Conservation (phyloP, 2,329 filamentous ascomycete genomes). For the Sporothrix luriei region DNA sequence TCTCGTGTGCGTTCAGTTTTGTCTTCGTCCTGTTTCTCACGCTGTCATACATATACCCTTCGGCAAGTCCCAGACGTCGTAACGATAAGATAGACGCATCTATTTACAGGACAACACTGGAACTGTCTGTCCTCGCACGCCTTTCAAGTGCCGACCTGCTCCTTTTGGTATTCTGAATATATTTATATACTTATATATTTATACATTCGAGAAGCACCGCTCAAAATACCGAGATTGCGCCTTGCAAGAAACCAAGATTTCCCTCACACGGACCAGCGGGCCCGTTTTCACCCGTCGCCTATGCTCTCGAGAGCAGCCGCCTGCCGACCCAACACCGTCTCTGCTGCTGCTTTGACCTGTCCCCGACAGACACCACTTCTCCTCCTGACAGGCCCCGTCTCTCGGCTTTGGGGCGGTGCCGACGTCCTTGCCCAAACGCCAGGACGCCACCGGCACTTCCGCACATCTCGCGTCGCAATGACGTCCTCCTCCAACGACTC, state of each 20-base stretch:
- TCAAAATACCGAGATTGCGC: no score
- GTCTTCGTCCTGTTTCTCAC: neutral
- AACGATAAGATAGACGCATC: no score
- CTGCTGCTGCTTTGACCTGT: neutral
- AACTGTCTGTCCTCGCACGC: neutral
- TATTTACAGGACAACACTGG: no score
- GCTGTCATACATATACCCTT: neutral
- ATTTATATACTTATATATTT: no score
- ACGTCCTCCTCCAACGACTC: conserved; percentile 22
- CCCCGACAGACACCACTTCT: neutral
- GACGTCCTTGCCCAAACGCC: neutral
- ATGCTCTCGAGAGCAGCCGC: conserved; percentile 30
- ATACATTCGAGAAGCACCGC: no score
- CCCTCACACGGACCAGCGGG: neutral
- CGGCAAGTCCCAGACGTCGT: neutral
- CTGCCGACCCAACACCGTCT: conserved; percentile 19
- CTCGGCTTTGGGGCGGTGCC: neutral
- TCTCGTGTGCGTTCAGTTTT: neutral
- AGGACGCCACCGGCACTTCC: neutral
- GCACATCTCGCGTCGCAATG: neutral
- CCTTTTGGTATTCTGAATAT: neutral
- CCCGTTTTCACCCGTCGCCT: neutral
- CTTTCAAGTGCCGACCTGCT: neutral
- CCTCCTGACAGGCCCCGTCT: neutral
- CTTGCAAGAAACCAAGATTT: neutral